Evolutionary conservation across 2,329 filamentous ascomycete species (phyloP).

Genomic region (Clonostachys sp.): DNA sequence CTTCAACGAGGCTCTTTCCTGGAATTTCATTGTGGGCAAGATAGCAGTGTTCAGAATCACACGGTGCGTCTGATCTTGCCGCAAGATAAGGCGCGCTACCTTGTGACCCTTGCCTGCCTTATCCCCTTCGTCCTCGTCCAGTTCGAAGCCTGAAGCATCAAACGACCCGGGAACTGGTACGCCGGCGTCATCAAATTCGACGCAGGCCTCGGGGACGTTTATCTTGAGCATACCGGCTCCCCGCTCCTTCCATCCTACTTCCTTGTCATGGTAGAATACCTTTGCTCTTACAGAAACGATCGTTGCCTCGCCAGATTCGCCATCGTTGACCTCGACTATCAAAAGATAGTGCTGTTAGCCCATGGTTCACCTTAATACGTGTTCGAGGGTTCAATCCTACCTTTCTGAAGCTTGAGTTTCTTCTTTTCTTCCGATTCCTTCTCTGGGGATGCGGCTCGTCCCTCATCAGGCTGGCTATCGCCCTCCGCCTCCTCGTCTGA

Average conservation of each 20-base stretch:
- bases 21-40: constrained; percentile 73
- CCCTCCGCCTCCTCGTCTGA: constrained; percentile 29
- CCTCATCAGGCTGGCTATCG: constrained; percentile 37
- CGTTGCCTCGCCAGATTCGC: constrained; percentile 78
- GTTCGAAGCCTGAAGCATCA: constrained; percentile 45
- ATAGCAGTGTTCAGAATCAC: constrained; percentile 84
- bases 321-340: constrained; percentile 70
- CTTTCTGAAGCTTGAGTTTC: constrained; percentile 62
- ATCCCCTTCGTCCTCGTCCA: constrained; percentile 30
- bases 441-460: constrained; percentile 38
- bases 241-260: constrained; percentile 81
- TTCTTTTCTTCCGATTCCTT: constrained; percentile 61
- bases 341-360: not conserved
- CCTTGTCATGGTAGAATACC: constrained; percentile 73
- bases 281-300: constrained; percentile 75
- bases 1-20: constrained; percentile 70
- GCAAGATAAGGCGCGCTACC: constrained; percentile 76
- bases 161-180: constrained; percentile 47
- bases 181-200: constrained; percentile 50
- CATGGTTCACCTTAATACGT: too few relatives aligned
- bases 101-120: constrained; percentile 27
- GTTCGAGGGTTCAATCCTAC: constrained; percentile 39
- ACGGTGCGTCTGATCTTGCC: constrained; percentile 82
- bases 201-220: constrained; percentile 62
- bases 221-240: constrained; percentile 81